A percentile compares a stretch with the other conserved stretches of the same genome.
These are phyloP conservation scores for Heterobasidion annosum DNA, from an alignment of 1,284 basidiomycete genomes.

Conservation along the genomic window DNA sequence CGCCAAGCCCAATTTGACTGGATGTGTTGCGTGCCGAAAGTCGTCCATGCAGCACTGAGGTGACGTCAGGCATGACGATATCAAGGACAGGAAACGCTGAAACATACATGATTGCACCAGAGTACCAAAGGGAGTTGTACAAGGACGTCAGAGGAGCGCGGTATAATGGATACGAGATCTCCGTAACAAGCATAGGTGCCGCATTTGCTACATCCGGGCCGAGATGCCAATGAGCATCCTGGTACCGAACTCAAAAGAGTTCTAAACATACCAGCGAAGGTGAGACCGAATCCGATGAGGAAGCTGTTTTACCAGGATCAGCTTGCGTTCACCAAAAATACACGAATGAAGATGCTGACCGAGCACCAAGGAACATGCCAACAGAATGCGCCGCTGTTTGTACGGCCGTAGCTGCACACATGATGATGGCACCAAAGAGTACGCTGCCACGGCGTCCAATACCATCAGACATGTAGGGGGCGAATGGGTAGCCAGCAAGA, in stretches of 20 bases:
- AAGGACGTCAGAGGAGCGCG: constrained; percentile 63
- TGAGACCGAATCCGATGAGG: constrained; percentile 73
- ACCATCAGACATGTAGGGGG: constrained; percentile 62
- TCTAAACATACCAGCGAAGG: constrained; percentile 36
- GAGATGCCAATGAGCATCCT: constrained; percentile 1
- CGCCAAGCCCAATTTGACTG: constrained; percentile 65
- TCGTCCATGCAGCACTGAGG: constrained; percentile 63
- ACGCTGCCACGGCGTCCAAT: constrained; percentile 57
- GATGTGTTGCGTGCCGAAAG: constrained; percentile 66
- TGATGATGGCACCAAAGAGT: constrained; percentile 53
- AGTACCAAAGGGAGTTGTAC: constrained; percentile 79
- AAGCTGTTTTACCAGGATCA: constrained; percentile 29
- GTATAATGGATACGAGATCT: constrained; percentile 70
- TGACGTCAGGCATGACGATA: not conserved
- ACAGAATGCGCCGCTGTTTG: constrained; percentile 67
- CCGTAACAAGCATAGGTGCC: constrained; percentile 69
- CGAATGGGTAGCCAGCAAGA: constrained; percentile 58
- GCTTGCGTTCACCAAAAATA: not conserved
- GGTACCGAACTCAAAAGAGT: not conserved
- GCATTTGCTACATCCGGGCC: constrained; percentile 33
- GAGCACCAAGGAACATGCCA: constrained; percentile 75
- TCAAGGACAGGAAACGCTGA: not conserved
- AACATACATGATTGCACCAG: constrained; percentile 62
- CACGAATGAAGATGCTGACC: constrained; percentile 24
- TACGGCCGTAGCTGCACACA: constrained; percentile 57